These are phyloP conservation scores for Hymenoscyphus infarciens DNA, from an alignment of 2,329 filamentous ascomycete genomes.

Conservation along the genomic window DNA sequence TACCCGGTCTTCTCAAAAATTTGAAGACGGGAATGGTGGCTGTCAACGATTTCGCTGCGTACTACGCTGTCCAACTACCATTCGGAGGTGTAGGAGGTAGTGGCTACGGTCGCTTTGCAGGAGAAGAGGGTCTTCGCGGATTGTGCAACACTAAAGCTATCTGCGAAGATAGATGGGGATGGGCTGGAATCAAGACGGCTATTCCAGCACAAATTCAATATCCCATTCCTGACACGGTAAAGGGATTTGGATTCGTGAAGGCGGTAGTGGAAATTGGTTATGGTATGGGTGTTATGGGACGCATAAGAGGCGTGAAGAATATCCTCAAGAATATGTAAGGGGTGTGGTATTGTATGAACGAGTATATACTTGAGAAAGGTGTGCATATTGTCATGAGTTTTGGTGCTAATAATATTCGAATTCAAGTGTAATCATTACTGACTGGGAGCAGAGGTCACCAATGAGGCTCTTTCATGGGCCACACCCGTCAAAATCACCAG, in stretches of 20 bases:
- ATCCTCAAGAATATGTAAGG: slow-evolving; percentile 32
- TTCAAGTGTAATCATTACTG: background rate
- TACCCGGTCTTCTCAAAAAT: slow-evolving; percentile 61
- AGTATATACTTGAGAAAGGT: background rate
- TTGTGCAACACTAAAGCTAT: slow-evolving; percentile 87
- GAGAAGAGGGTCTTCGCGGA: slow-evolving; percentile 78
- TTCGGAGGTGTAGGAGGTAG: slow-evolving; percentile 81
- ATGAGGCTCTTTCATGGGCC: too few relatives aligned
- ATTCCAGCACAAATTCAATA: slow-evolving; percentile 82
- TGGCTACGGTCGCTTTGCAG: slow-evolving; percentile 90
- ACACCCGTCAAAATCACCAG: background rate
- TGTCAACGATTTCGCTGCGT: slow-evolving; percentile 92
- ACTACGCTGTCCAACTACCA: slow-evolving; percentile 89
- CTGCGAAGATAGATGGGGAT: slow-evolving; percentile 68
- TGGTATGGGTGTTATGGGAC: slow-evolving; percentile 38
- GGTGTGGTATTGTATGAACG: background rate
- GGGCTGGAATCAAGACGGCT: slow-evolving; percentile 63
- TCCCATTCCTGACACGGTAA: slow-evolving; percentile 63
- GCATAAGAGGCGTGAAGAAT: slow-evolving; percentile 31
- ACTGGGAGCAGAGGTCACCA: background rate
- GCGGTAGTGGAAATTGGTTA: slow-evolving; percentile 62
- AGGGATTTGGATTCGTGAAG: slow-evolving; percentile 62
- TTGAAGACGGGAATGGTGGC: slow-evolving; percentile 86
- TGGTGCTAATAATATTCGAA: slow-evolving; percentile 8
- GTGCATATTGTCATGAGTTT: background rate